Evolutionary conservation across 495 filamentous ascomycete genomes (phyloP), one percentile per base, ranked within the genome.

Genomic region (Tuber borchii): DNA sequence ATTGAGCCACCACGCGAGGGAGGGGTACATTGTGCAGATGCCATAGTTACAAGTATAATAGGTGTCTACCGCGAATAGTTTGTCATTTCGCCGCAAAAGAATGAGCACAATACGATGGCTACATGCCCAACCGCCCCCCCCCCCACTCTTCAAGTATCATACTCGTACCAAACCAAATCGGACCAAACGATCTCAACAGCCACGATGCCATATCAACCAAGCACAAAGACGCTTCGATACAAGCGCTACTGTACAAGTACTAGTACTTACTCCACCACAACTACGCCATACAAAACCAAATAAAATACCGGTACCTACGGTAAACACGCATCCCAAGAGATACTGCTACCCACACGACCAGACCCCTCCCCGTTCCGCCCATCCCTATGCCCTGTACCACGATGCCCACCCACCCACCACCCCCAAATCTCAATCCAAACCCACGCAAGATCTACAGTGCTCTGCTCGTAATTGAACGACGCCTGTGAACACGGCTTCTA

Each of bases 361-460:
- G 46, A 48, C 46, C 46, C 20, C 46, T 22, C 46, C 46, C 39
- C 39, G 48, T 56, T 56, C 20, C 48, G 48, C n/a, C n/a, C 48
- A 56, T 56, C 45, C 17, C 45, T 46, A 46, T 40, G 39, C 19
- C 0, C 20, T 48, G 46, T 48, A 8, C 45, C 46, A 48, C 46
- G 19, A 20, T 6, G 19, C 22, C 46, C 19, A 8, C 5, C 46
- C 20, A 19, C 19, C 6, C 17, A 48, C 45, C 17, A 20, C 17
- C 48, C 48, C 48, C 48, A 56, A 56, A 56, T 56, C 48, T 56
- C 22, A 56, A 56, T 56, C 48, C 48, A 56, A 56, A 56, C 22
- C 20, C 48, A 56, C 48, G 48, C 48, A 56, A 56, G 48, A 56
- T 56, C 48, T 56, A 37, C 34, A 37, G 34, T 37, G 6, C 48